phyloP scores from a whole-genome alignment of 129 eudicot genomes.

The Escallonia rubra region DNA sequence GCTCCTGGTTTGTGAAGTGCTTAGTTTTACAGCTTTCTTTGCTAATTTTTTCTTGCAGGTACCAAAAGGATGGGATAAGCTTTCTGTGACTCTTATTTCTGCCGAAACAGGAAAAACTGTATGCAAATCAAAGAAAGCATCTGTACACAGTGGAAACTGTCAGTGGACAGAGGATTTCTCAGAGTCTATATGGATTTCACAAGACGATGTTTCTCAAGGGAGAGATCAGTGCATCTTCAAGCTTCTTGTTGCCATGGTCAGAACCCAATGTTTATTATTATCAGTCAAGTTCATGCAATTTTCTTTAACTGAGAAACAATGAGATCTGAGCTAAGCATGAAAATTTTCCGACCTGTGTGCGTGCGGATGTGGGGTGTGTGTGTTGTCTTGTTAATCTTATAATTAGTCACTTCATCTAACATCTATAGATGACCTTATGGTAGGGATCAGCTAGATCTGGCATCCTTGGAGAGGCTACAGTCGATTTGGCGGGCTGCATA shows the following conservation, averaged over 20 bases:
- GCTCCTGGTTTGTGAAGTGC: slow-evolving; percentile 6
- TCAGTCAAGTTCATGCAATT: background rate
- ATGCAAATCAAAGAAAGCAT: slow-evolving; percentile 49
- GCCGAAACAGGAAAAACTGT: slow-evolving; percentile 60
- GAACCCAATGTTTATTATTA: slow-evolving; percentile 10
- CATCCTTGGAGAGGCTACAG: slow-evolving; percentile 64
- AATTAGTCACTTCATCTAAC: slow-evolving; percentile 5
- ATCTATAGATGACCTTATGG: slow-evolving; percentile 9
- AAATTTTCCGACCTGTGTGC: background rate
- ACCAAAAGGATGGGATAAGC: slow-evolving; percentile 86
- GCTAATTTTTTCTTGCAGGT: slow-evolving; percentile 40
- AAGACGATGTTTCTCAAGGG: slow-evolving; percentile 42
- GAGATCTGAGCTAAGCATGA: background rate
- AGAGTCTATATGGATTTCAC: slow-evolving; percentile 49
- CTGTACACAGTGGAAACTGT: slow-evolving; percentile 53
- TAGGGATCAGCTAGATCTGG: slow-evolving; percentile 73
- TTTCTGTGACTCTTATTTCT: slow-evolving; percentile 51
- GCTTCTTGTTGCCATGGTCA: slow-evolving; percentile 59
- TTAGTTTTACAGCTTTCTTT: slow-evolving; percentile 12
- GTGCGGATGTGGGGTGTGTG: background rate
- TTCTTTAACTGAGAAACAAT: background rate
- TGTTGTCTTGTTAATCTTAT: slow-evolving; percentile 11
- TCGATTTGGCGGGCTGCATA: slow-evolving; percentile 47
- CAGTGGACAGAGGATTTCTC: slow-evolving; percentile 56
- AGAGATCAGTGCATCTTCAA: slow-evolving; percentile 41